Evolutionary conservation across 768 basidiomycete genomes (phyloP), one percentile per base, ranked within the genome.

Genomic region (Boletus subcaerulescens): DNA sequence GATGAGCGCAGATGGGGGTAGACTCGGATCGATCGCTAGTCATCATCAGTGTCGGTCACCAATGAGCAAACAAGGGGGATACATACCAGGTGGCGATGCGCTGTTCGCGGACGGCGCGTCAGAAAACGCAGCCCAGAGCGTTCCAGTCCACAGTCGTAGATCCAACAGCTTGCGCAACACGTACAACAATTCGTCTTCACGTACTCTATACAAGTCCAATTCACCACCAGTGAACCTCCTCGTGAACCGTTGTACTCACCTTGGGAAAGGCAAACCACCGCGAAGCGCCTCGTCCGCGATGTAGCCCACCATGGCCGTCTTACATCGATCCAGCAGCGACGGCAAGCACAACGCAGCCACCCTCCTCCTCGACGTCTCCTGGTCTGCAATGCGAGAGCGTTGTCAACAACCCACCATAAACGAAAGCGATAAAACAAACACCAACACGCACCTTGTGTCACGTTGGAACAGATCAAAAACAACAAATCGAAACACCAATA

Each of bases 401-500:
- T 26, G 18, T 50, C 24, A 45, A 40, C 20, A 24, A 35, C 24
- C 2, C 10, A 7, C 32, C n/a, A 13, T 3, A 3, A 31, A 26
- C 15, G 8, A 32, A n/a, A 36, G n/a, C 12, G 9, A 11, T 5
- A 39, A 26, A 29, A 35, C 15, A 32, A 33, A 4, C 13, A 44
- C 8, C 14, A 26, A 18, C 6, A 55, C 74, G 29, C 55, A 86
- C 89, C 87, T 71, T 76, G 77, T 1, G 81, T 82, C 1, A 76
- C 74, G 61, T 85, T 73, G 0, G 89, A 88, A 62, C 90, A 94
- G 31, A 94, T 77, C 59, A 89, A 66, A 69, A 95, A 94, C 33
- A 96, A 67, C 12, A 94, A 73, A 63, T 96, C 93, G 52, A 95
- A 87, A 65, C 90, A 93, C 93, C 93, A 95, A 73, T 91, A 94